Conservation (phyloP, 1,284 basidiomycete genomes). For the Inonotus hispidus region DNA sequence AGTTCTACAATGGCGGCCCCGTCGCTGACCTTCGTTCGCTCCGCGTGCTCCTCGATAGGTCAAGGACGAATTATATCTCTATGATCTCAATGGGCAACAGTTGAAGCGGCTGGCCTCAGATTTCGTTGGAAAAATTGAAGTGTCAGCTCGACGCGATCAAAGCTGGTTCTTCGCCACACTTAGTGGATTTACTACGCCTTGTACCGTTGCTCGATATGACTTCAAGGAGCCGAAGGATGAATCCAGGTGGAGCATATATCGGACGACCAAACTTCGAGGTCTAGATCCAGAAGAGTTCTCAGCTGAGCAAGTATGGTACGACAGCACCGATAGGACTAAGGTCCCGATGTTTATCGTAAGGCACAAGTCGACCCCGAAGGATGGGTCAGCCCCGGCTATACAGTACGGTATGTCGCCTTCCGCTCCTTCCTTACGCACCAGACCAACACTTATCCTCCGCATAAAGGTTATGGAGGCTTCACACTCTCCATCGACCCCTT, state of each 20-base stretch:
- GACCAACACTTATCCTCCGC: neutral
- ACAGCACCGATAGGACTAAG: constrained; percentile 75
- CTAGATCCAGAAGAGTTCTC: constrained; percentile 69
- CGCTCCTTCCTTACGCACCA: neutral
- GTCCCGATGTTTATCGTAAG: constrained; percentile 86
- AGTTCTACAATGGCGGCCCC: neutral
- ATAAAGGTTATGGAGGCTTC: constrained; percentile 69
- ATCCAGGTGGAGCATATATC: constrained; percentile 54
- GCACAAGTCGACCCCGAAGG: constrained; percentile 64
- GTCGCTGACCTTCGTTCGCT: neutral
- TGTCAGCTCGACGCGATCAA: constrained; percentile 51
- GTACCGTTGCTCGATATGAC: constrained; percentile 60
- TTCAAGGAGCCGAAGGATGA: constrained; percentile 42
- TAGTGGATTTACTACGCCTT: constrained; percentile 72
- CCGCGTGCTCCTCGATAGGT: constrained; percentile 42
- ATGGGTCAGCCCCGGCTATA: constrained; percentile 74
- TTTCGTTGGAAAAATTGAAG: constrained; percentile 64
- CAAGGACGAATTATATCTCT: constrained; percentile 78
- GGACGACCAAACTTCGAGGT: constrained; percentile 58
- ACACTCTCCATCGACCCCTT: constrained; percentile 66
- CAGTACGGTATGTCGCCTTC: constrained; percentile 57
- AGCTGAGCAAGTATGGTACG: constrained; percentile 73
- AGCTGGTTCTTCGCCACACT: constrained; percentile 66
- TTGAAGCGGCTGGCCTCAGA: constrained; percentile 57
- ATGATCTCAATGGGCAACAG: constrained; percentile 54